These are phyloP conservation scores for Eruca vesicaria DNA, from an alignment of 441 rosid species.

Conservation along the genomic window DNA sequence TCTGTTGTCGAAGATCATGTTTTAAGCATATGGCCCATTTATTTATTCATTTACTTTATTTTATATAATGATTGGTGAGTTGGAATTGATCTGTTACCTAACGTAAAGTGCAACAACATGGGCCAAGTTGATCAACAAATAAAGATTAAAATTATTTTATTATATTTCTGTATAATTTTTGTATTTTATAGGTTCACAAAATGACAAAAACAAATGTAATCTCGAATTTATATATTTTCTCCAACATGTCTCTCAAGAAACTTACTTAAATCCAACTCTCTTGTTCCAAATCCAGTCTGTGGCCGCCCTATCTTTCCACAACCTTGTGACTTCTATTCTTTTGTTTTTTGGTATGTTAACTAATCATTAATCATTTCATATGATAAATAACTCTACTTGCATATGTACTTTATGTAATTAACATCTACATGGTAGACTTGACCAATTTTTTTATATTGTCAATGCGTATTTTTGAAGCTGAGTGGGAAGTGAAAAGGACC, in stretches of 20 bases:
- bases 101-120: constrained; percentile 38
- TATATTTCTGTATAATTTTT: neutral
- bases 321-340: neutral
- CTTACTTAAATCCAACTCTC: constrained; percentile 1
- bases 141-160: neutral
- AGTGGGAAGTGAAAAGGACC: constrained; percentile 10
- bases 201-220: constrained; percentile 19
- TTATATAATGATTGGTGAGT: constrained; percentile 33
- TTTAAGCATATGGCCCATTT: constrained; percentile 23
- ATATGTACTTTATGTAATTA: neutral
- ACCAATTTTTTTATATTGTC: neutral
- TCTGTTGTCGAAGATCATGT: constrained; percentile 33
- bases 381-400: constrained; percentile 7
- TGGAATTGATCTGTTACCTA: constrained; percentile 40
- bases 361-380: constrained; percentile 12
- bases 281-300: constrained; percentile 18
- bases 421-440: neutral
- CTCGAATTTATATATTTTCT: constrained; percentile 3
- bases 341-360: constrained; percentile 12
- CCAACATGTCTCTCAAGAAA: constrained; percentile 24
- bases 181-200: constrained; percentile 14
- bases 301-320: constrained; percentile 16
- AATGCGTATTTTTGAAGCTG: neutral
- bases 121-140: constrained; percentile 24
- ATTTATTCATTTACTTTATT: constrained; percentile 2